Evolutionary conservation across 192 early-diverging fungal species (phyloP).

Genomic region (Entophlyctis luteolus): DNA sequence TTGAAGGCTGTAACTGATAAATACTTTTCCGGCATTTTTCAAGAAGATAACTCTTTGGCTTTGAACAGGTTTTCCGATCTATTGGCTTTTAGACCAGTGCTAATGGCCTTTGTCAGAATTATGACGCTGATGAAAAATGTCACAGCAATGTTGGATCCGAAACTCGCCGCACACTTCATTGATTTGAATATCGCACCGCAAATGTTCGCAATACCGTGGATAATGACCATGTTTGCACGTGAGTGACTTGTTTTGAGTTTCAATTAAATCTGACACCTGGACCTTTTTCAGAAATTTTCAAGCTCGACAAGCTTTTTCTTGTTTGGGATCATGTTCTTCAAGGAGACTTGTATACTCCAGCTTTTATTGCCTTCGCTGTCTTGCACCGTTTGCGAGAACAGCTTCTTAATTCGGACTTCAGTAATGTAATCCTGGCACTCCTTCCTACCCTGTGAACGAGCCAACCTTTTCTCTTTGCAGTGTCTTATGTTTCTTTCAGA

Average conservation of each 20-base stretch:
- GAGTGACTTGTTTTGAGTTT: constrained; percentile 31
- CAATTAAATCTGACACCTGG: background rate
- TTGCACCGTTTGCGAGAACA: constrained; percentile 62
- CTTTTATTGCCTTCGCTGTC: constrained; percentile 69
- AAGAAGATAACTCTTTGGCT: constrained; percentile 64
- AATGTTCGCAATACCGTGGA: constrained; percentile 76
- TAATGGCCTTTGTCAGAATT: constrained; percentile 13
- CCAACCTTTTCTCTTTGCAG: background rate
- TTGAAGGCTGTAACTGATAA: constrained; percentile 62
- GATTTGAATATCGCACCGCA: constrained; percentile 63
- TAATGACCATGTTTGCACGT: constrained; percentile 79
- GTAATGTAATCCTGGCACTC: constrained; percentile 51
- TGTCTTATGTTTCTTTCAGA: constrained; percentile 45
- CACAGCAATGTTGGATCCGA: constrained; percentile 69
- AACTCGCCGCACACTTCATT: constrained; percentile 60
- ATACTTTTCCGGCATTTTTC: constrained; percentile 68
- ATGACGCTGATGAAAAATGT: constrained; percentile 64
- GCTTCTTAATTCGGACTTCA: constrained; percentile 66
- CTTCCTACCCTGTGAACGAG: constrained; percentile 32
- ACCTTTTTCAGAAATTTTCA: constrained; percentile 65
- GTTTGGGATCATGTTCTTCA: constrained; percentile 74
- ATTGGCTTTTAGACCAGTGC: background rate
- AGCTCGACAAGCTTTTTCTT: constrained; percentile 74
- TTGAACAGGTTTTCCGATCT: constrained; percentile 54
- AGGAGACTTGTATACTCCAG: constrained; percentile 58